phyloP scores from a whole-genome alignment of 257 asterid species.

The Cynanchum wilfordii region DNA sequence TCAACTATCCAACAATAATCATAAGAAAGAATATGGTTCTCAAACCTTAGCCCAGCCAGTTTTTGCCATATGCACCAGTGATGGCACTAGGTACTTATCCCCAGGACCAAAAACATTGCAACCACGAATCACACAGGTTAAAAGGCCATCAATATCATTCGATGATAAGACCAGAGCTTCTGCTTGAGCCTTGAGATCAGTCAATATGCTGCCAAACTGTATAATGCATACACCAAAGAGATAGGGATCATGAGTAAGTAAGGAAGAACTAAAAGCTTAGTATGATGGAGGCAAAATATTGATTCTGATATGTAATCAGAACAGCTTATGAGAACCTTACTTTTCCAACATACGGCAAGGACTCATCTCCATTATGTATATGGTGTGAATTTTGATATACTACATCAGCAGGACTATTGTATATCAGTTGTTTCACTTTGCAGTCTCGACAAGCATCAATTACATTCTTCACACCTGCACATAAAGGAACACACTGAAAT shows the following conservation, averaged over 20 bases:
- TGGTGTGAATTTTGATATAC: constrained; percentile 51
- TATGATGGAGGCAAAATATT: background rate
- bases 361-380: constrained; percentile 60
- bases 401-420: constrained; percentile 83
- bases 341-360: constrained; percentile 66
- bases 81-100: constrained; percentile 58
- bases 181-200: constrained; percentile 84
- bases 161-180: constrained; percentile 76
- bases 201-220: constrained; percentile 63
- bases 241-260: constrained; percentile 11
- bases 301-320: background rate
- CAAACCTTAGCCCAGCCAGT: constrained; percentile 80
- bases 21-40: constrained; percentile 17
- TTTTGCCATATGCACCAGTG: constrained; percentile 54
- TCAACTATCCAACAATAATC: background rate
- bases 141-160: constrained; percentile 67
- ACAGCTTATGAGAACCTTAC: constrained; percentile 41
- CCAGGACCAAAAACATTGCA: constrained; percentile 87
- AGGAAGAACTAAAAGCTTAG: constrained; percentile 12
- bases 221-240: constrained; percentile 19
- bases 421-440: constrained; percentile 57
- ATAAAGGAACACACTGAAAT: constrained; percentile 6
- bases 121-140: constrained; percentile 83
- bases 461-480: constrained; percentile 78
- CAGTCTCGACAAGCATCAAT: constrained; percentile 73